phyloP scores from a whole-genome alignment of 345 rosid species.

The Cardamine resedifolia region DNA sequence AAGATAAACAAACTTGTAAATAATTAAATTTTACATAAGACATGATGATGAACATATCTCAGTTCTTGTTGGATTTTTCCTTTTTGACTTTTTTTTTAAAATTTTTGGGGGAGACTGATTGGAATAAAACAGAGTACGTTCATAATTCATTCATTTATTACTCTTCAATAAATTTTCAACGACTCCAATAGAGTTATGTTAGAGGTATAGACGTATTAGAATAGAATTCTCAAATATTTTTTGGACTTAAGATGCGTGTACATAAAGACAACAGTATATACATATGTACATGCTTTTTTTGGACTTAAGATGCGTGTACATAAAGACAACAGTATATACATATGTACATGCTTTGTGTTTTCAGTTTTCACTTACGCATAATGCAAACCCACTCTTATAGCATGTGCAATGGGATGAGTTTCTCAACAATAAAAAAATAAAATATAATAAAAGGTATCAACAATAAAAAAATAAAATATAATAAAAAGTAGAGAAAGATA shows the following conservation, averaged over 20 bases:
- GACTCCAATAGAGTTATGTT: background rate
- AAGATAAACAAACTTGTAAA: constrained; percentile 21
- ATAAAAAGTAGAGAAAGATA: no score
- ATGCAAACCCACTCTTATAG: no score
- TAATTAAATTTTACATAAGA: constrained; percentile 1
- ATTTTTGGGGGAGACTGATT: background rate
- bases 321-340: no score
- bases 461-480: no score
- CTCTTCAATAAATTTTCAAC: background rate
- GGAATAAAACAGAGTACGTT: constrained; percentile 14
- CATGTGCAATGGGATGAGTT: no score
- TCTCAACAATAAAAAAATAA: no score
- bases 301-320: background rate
- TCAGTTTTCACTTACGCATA: no score
- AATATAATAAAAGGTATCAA: no score
- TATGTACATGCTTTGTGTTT: no score
- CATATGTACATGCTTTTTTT: no score
- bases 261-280: no score
- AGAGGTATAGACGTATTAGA: background rate
- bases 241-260: background rate
- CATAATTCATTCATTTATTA: constrained; percentile 6
- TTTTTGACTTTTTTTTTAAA: background rate
- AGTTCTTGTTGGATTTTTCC: background rate
- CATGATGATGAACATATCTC: constrained; percentile 3
- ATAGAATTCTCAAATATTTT: background rate